phyloP scores from a whole-genome alignment of 129 eudicot species.

The Artemisia tridentata region DNA sequence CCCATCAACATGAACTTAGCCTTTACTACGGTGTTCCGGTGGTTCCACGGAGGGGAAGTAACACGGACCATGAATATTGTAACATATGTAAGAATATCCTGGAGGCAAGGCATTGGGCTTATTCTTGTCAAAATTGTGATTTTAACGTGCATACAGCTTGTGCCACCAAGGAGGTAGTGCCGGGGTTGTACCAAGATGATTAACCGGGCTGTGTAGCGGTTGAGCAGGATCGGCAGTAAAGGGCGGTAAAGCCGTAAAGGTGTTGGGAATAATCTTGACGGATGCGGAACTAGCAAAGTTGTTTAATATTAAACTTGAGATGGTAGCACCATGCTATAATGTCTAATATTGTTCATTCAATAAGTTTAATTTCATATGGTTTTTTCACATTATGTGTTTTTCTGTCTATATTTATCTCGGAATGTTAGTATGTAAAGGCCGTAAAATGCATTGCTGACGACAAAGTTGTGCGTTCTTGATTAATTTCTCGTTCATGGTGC shows the following conservation, averaged over 20 bases:
- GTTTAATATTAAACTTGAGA: conserved; percentile 16
- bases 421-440: too few species aligned
- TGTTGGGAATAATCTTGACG: conserved; percentile 16
- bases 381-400: too few species aligned
- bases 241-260: conserved; percentile 28
- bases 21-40: conserved; percentile 26
- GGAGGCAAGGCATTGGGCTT: conserved; percentile 43
- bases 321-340: too few species aligned
- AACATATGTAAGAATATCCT: conserved; percentile 40
- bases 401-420: too few species aligned
- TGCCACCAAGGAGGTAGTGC: conserved; percentile 61
- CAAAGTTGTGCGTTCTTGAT: too few species aligned
- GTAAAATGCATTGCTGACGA: too few species aligned
- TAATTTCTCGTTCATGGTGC: too few species aligned
- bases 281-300: conserved; percentile 36
- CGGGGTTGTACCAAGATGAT: conserved; percentile 52
- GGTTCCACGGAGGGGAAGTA: conserved; percentile 18
- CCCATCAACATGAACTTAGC: conserved; percentile 49
- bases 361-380: too few species aligned
- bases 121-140: conserved; percentile 47
- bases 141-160: conserved; percentile 56
- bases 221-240: not conserved
- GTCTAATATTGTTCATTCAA: too few species aligned
- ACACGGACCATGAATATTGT: conserved; percentile 34
- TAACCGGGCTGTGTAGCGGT: conserved; percentile 11